These are phyloP conservation scores for Phytopythium montanum DNA, from an alignment of 352 stramenopile genomes.

Conservation along the genomic window DNA sequence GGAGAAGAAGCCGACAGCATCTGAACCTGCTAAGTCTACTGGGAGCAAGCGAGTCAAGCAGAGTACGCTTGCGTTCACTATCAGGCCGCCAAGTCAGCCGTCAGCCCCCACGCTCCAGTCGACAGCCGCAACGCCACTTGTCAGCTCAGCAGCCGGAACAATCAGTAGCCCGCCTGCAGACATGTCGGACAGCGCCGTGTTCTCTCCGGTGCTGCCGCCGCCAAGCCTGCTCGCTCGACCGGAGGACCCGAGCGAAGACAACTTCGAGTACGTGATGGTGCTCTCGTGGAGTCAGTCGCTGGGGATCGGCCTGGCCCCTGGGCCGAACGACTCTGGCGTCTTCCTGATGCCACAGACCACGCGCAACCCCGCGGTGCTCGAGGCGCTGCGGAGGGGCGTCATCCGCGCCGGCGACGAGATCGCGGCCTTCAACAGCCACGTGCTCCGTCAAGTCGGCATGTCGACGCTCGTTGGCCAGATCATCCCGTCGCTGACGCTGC, in stretches of 20 bases:
- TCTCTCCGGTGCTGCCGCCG: conserved; percentile 26
- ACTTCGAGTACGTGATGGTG: conserved; percentile 63
- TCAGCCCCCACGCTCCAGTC: neutral
- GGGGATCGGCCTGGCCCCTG: conserved; percentile 40
- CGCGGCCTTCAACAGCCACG: conserved; percentile 53
- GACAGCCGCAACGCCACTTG: neutral
- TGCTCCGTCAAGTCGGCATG: conserved; percentile 26
- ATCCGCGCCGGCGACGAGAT: conserved; percentile 62
- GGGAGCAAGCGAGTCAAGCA: conserved; percentile 2
- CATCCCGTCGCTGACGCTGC: conserved; percentile 26
- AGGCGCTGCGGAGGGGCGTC: conserved; percentile 45
- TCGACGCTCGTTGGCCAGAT: conserved; percentile 29
- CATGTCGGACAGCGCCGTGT: conserved; percentile 27
- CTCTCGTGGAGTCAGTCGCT: conserved; percentile 48
- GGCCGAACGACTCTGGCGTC: conserved; percentile 10
- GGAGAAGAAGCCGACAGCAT: neutral
- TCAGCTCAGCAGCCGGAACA: neutral
- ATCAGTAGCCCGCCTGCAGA: neutral
- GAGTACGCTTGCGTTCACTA: neutral
- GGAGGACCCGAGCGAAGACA: conserved; percentile 15
- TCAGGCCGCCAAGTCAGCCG: neutral
- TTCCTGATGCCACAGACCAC: conserved; percentile 25
- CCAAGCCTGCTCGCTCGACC: conserved; percentile 11
- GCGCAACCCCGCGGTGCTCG: conserved; percentile 32
- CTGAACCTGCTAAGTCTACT: neutral